These are phyloP conservation scores for Pleurotus sapidus DNA, from an alignment of 768 basidiomycete genomes.

Conservation along the genomic window DNA sequence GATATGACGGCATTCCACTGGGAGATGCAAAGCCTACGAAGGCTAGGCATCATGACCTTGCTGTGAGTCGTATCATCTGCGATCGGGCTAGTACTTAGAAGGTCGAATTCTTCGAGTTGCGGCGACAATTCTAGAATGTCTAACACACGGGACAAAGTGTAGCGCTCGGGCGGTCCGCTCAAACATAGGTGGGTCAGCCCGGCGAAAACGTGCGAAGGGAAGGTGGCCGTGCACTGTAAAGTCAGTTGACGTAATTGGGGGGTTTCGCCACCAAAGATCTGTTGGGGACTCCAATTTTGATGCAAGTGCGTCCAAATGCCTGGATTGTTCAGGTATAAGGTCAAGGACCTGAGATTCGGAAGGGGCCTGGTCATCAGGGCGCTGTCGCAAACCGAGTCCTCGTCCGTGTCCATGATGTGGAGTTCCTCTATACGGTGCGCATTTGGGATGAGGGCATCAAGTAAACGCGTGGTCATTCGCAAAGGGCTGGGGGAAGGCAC, in stretches of 20 bases:
- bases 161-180: neutral
- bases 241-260: slow-evolving; percentile 3
- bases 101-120: neutral
- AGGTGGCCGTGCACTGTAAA: neutral
- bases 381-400: neutral
- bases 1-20: neutral
- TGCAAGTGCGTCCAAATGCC: neutral
- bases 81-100: neutral
- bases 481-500: no score
- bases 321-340: neutral
- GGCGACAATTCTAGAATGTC: neutral
- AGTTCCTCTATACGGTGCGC: neutral
- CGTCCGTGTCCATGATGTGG: neutral
- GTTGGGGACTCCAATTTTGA: neutral
- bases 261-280: neutral
- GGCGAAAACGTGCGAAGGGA: neutral
- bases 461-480: neutral
- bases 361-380: slow-evolving; percentile 1
- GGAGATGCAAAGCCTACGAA: neutral
- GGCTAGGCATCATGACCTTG: neutral
- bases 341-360: neutral
- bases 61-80: neutral
- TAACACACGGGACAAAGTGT: neutral
- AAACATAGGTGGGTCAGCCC: slow-evolving; percentile 6
- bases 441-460: neutral